These are phyloP conservation scores for Microdochium bolleyi DNA, from an alignment of 2,329 filamentous ascomycete species.

Conservation along the genomic window DNA sequence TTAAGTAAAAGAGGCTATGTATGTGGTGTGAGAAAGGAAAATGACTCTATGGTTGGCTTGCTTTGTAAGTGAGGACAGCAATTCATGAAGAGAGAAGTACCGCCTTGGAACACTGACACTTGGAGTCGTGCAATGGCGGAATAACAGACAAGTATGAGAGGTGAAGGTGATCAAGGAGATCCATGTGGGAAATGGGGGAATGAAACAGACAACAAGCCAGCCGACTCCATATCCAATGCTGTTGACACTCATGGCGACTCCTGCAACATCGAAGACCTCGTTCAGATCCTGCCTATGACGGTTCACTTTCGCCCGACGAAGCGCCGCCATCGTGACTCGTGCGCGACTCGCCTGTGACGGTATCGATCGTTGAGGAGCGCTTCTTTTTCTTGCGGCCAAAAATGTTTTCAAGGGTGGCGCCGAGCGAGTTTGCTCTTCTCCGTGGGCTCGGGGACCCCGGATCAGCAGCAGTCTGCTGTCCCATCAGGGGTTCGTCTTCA, in stretches of 20 bases:
- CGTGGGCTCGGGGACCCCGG: slow-evolving; percentile 13
- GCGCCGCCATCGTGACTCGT: slow-evolving; percentile 5
- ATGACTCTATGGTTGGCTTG: background rate
- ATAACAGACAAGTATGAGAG: background rate
- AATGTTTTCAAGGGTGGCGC: slow-evolving; percentile 27
- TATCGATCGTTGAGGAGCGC: slow-evolving; percentile 13
- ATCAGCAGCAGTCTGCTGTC: slow-evolving; percentile 8
- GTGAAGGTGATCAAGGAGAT: background rate
- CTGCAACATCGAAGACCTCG: background rate
- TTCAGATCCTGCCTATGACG: too few species aligned
- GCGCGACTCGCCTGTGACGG: slow-evolving; percentile 10
- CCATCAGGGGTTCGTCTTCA: slow-evolving; percentile 11
- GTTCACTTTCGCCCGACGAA: background rate
- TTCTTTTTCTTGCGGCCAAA: slow-evolving; percentile 21
- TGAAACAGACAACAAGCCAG: background rate
- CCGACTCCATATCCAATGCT: background rate
- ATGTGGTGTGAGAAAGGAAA: background rate
- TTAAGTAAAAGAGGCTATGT: background rate
- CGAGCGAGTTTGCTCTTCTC: slow-evolving; percentile 28
- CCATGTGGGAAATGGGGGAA: too few species aligned
- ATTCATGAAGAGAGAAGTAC: too few species aligned
- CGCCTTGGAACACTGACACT: too few species aligned
- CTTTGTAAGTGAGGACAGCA: background rate
- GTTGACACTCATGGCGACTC: background rate
- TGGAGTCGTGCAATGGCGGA: too few species aligned